A percentile compares a stretch with the other conserved stretches of the same genome.
phyloP scores from a whole-genome alignment of 306 rosid genomes.

The Hylodesmum podocarpum region DNA sequence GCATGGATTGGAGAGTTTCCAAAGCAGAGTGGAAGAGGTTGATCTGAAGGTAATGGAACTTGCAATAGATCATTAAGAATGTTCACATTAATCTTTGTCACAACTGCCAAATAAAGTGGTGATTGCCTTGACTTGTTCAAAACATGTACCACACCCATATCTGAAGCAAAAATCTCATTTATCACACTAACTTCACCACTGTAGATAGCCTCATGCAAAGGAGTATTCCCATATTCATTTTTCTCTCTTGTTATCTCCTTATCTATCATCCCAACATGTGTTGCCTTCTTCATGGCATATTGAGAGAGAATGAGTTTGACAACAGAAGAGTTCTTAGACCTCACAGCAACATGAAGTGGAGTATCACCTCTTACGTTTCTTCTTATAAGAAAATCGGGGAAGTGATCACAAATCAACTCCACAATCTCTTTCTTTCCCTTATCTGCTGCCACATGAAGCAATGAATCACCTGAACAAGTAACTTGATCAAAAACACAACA shows the following conservation, averaged over 20 bases:
- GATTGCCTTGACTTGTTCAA: slow-evolving; percentile 1
- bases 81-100: background rate
- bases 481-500: background rate
- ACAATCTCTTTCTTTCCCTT: background rate
- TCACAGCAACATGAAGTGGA: slow-evolving; percentile 30
- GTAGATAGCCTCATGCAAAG: slow-evolving; percentile 33
- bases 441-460: slow-evolving; percentile 33
- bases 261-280: background rate
- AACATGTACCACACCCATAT: background rate
- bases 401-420: background rate
- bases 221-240: slow-evolving; percentile 21
- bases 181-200: background rate
- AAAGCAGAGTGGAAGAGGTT: background rate
- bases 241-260: background rate
- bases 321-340: background rate
- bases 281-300: background rate
- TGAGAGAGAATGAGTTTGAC: background rate
- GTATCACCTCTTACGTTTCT: slow-evolving; percentile 19
- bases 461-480: background rate
- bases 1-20: slow-evolving; percentile 34
- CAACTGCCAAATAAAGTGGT: slow-evolving; percentile 32
- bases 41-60: background rate
- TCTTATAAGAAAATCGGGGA: background rate
- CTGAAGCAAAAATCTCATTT: background rate
- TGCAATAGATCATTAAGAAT: background rate